Percentiles rank a stretch among this genome's conserved stretches.
These are phyloP conservation scores for Boletus subparvulus DNA, from an alignment of 768 basidiomycete genomes.

Conservation along the genomic window DNA sequence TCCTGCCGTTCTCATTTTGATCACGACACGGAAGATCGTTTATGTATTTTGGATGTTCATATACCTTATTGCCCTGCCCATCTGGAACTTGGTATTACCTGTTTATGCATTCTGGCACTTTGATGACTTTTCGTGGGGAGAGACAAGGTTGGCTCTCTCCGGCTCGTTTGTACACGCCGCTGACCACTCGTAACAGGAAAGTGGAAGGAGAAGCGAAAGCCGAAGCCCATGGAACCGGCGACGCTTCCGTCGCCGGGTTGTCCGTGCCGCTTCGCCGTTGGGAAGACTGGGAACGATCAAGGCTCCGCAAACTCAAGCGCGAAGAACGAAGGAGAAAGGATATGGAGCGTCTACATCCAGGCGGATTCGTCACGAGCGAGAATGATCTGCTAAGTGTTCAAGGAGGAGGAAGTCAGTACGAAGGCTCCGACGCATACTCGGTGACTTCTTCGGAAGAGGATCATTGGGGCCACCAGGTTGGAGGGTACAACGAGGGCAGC, in stretches of 20 bases:
- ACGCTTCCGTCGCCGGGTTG: conserved; percentile 47
- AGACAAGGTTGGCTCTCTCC: conserved; percentile 71
- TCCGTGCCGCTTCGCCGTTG: conserved; percentile 93
- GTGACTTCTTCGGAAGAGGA: conserved; percentile 89
- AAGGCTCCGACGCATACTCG: conserved; percentile 79
- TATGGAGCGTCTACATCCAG: conserved; percentile 74
- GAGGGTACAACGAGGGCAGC: conserved; percentile 89
- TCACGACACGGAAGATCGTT: conserved; percentile 92
- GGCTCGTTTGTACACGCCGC: neutral
- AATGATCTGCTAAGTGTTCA: conserved; percentile 61
- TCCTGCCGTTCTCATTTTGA: conserved; percentile 86
- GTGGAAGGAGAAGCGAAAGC: conserved; percentile 89
- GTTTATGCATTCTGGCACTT: conserved; percentile 99
- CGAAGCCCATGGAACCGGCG: conserved; percentile 72
- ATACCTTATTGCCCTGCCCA: conserved; percentile 87
- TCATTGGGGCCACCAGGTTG: conserved; percentile 94
- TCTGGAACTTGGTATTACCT: conserved; percentile 95
- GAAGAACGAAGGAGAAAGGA: conserved; percentile 82
- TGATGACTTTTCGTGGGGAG: conserved; percentile 99
- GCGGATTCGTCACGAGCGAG: conserved; percentile 62
- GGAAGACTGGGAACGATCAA: conserved; percentile 99
- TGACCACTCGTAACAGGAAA: conserved; percentile 55
- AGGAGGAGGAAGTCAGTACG: conserved; percentile 58
- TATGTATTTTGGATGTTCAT: conserved; percentile 99
- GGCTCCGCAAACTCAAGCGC: conserved; percentile 85